Evolutionary conservation across 495 filamentous ascomycete genomes (phyloP), one percentile per base, ranked within the genome.

Genomic region (Aspergillus sparsus): DNA sequence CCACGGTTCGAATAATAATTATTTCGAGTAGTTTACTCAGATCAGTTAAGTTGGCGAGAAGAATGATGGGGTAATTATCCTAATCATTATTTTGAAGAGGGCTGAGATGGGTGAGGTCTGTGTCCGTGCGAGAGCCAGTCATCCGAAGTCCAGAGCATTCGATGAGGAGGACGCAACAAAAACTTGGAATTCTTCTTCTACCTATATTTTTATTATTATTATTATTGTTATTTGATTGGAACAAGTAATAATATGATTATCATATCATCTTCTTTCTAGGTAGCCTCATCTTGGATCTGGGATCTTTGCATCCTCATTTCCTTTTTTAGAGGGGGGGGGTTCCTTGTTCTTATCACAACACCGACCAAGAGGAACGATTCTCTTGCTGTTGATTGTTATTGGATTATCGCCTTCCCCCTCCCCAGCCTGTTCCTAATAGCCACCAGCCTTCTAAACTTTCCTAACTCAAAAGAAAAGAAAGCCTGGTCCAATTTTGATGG

Each of bases 91-190:
- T 53, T 33, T 15, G 52, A 21, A 42, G 16, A 42, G 52, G 18
- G 36, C 52, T 15, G 52, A 16, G 52, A 8, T 41, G n/a, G 52
- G 18, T 6, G 21, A 10, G 16, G 16, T 39, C 34, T 18, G 33
- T 49, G 55, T 58, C 55, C 45, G 55, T 58, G 55, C 55, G 41
- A 39, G 55, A 10, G 34, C 11, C 44, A 18, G 44, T 47, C 44
- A 11, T 18, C 36, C 36, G 1, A 27, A 46, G 55, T 34, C 55
- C 33, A 50, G 45, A 58, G 15, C 52, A 55, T 35, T 55, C 52
- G 36, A 55, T 42, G 52, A 36, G 10, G 49, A 34, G 1, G 15
- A 3, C 42, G 47, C 16, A 16, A 50, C 11, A 32, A 32, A 50
- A 31, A 50, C 47, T 21, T 31, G 47, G 18, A 6, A 50, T 27